These are phyloP conservation scores for Carnegiea gigantea DNA, from an alignment of 179 eudicot species.

Conservation along the genomic window DNA sequence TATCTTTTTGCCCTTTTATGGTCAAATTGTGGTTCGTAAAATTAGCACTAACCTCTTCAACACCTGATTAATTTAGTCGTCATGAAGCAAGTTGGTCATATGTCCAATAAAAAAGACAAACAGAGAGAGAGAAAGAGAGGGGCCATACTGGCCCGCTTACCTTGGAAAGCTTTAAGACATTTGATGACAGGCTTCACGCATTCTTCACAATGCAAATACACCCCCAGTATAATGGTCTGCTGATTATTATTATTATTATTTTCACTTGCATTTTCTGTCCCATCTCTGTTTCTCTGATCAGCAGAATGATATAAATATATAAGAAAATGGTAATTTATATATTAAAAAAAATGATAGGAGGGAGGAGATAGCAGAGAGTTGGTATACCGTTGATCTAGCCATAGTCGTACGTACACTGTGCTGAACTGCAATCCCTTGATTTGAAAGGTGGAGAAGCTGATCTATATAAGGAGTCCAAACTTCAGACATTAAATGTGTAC, in stretches of 20 bases:
- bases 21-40: constrained; percentile 42
- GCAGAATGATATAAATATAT: background rate
- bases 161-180: constrained; percentile 18
- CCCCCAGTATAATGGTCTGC: constrained; percentile 13
- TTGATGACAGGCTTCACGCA: constrained; percentile 24
- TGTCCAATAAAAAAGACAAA: too few species aligned
- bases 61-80: constrained; percentile 31
- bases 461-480: background rate
- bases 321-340: background rate
- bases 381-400: background rate
- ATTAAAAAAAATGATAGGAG: background rate
- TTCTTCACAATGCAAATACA: constrained; percentile 29
- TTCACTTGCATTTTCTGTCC: background rate
- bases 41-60: constrained; percentile 43
- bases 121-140: too few species aligned
- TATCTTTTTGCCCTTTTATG: constrained; percentile 45
- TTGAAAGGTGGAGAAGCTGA: background rate
- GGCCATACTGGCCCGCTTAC: constrained; percentile 1
- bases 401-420: background rate
- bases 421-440: background rate
- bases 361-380: background rate
- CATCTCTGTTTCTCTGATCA: constrained; percentile 13
- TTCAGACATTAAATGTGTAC: background rate
- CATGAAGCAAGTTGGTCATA: too few species aligned
- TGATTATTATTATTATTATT: background rate